Conservation (phyloP, 2,329 filamentous ascomycete species). For the Pseudocercospora fijiensis region DNA sequence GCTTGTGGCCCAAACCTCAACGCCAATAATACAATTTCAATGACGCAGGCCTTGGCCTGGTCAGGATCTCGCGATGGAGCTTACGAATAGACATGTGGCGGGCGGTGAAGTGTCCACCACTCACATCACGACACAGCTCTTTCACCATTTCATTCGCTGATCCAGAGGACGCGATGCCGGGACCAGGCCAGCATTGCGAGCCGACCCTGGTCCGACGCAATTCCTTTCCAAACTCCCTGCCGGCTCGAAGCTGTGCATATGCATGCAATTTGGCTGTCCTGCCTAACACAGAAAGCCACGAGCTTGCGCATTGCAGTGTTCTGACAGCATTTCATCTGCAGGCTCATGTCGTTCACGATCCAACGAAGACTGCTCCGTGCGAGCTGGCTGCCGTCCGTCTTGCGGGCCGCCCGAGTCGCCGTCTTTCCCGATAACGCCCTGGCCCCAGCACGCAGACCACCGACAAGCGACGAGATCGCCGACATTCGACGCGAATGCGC, state of each 20-base stretch:
- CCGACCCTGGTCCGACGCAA: slow-evolving; percentile 17
- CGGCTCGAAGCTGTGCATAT: slow-evolving; percentile 17
- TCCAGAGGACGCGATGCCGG: slow-evolving; percentile 13
- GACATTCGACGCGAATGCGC: slow-evolving; percentile 67
- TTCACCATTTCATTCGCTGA: slow-evolving; percentile 19
- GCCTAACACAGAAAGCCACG: slow-evolving; percentile 19
- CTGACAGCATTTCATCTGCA: slow-evolving; percentile 29
- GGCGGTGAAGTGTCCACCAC: slow-evolving; percentile 24
- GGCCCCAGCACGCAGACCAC: slow-evolving; percentile 60
- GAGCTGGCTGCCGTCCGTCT: slow-evolving; percentile 47
- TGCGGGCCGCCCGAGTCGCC: slow-evolving; percentile 70
- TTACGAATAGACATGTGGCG: slow-evolving; percentile 17
- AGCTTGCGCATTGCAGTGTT: slow-evolving; percentile 7
- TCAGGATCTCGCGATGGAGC: slow-evolving; percentile 18
- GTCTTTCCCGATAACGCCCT: slow-evolving; percentile 85
- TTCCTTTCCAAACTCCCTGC: slow-evolving; percentile 18
- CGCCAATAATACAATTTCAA: slow-evolving; percentile 12
- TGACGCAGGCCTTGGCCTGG: slow-evolving; percentile 9
- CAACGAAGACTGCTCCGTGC: slow-evolving; percentile 44
- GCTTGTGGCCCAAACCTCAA: slow-evolving; percentile 29
- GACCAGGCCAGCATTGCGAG: slow-evolving; percentile 6
- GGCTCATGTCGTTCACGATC: slow-evolving; percentile 49
- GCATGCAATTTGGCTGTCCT: slow-evolving; percentile 24
- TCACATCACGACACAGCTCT: slow-evolving; percentile 18
- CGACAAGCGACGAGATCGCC: slow-evolving; percentile 61